phyloP scores from a whole-genome alignment of 2,329 filamentous ascomycete species.

The Monilinia aucupariae region DNA sequence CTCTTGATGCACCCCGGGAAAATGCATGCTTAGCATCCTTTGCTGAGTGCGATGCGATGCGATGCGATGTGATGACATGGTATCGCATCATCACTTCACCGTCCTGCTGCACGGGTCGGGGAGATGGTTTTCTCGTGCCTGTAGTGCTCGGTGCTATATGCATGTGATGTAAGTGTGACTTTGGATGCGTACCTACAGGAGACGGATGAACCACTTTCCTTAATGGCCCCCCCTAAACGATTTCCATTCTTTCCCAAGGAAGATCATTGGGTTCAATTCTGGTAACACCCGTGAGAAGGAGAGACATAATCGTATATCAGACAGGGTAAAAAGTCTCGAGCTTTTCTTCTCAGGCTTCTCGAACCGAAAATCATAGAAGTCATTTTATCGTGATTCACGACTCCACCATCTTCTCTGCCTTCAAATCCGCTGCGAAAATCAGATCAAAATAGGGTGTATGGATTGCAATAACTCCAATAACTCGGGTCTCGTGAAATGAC shows the following conservation, averaged over 20 bases:
- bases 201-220: background rate
- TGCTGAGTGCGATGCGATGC: background rate
- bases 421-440: background rate
- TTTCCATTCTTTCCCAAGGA: background rate
- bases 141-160: background rate
- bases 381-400: background rate
- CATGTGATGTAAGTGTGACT: background rate
- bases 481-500: background rate
- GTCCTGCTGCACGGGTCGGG: conserved; percentile 4
- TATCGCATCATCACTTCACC: background rate
- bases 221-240: too few relatives aligned
- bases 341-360: background rate
- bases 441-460: background rate
- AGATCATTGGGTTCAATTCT: background rate
- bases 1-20: conserved; percentile 9
- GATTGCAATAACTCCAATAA: background rate
- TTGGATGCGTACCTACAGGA: background rate
- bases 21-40: conserved; percentile 4
- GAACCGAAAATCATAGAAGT: conserved; percentile 1
- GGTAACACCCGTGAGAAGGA: conserved; percentile 1
- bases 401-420: background rate
- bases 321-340: background rate
- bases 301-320: background rate
- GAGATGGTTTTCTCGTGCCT: background rate
- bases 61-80: too few relatives aligned